phyloP scores from a whole-genome alignment of 768 basidiomycete genomes.

The Lactifluus subvellereus region DNA sequence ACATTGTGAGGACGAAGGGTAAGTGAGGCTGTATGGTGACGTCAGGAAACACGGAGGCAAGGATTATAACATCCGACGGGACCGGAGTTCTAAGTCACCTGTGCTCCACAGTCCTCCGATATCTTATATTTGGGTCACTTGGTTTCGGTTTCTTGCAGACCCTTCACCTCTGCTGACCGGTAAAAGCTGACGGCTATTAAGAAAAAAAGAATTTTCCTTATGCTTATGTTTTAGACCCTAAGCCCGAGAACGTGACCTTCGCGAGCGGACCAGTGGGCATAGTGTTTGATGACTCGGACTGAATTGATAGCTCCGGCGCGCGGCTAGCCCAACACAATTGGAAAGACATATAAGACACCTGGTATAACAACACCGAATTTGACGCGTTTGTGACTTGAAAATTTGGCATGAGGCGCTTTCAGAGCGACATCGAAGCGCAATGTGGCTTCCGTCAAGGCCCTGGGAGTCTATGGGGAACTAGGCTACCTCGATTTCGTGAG shows the following conservation, averaged over 20 bases:
- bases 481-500: neutral
- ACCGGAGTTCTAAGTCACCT: neutral
- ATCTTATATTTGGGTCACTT: neutral
- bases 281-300: neutral
- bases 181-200: neutral
- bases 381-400: conserved; percentile 3
- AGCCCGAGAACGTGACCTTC: neutral
- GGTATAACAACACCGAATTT: neutral
- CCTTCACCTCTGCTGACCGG: neutral
- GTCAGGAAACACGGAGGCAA: conserved; percentile 9
- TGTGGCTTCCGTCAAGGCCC: neutral
- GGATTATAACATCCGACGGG: conserved; percentile 3
- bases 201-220: neutral
- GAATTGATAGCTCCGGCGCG: neutral
- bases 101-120: neutral
- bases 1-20: conserved; percentile 10
- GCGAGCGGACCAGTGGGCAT: neutral
- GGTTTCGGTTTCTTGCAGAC: neutral
- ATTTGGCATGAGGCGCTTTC: neutral
- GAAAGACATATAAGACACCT: neutral
- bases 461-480: neutral
- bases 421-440: neutral
- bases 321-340: neutral
- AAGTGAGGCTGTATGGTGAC: conserved; percentile 1
- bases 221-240: neutral